These are phyloP conservation scores for Sporothrix inflata DNA, from an alignment of 2,329 filamentous ascomycete genomes.

Conservation along the genomic window DNA sequence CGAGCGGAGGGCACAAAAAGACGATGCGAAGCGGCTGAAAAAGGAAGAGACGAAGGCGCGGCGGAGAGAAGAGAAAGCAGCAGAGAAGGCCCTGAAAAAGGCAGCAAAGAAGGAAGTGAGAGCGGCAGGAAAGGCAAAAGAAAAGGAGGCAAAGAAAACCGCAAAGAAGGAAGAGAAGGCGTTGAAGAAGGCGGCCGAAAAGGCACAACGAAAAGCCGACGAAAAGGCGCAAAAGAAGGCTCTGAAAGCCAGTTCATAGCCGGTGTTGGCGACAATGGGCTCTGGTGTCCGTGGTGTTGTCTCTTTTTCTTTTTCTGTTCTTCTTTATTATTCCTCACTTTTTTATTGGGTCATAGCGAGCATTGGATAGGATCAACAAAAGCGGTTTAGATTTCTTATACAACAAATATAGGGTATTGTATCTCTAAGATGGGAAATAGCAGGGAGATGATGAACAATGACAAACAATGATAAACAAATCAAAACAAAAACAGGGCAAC, in stretches of 20 bases:
- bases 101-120: conserved; percentile 10
- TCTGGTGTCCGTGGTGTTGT: neutral
- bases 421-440: neutral
- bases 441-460: neutral
- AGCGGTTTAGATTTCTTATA: conserved; percentile 14
- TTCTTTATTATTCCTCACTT: neutral
- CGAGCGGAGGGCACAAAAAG: conserved; percentile 33
- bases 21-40: conserved; percentile 41
- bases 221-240: conserved; percentile 21
- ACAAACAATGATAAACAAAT: conserved; percentile 28
- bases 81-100: conserved; percentile 45
- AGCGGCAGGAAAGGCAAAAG: conserved; percentile 31
- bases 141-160: conserved; percentile 31
- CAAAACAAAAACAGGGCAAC: conserved; percentile 32
- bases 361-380: conserved; percentile 17
- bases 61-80: conserved; percentile 43
- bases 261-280: neutral
- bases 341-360: conserved; percentile 7
- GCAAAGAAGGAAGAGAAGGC: conserved; percentile 36
- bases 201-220: neutral
- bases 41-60: conserved; percentile 40
- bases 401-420: conserved; percentile 8
- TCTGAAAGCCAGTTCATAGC: neutral
- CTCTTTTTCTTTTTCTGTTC: neutral
- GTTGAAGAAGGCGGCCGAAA: conserved; percentile 28